Conservation (phyloP, 495 filamentous ascomycete species). For the Aspergillus affinis region DNA sequence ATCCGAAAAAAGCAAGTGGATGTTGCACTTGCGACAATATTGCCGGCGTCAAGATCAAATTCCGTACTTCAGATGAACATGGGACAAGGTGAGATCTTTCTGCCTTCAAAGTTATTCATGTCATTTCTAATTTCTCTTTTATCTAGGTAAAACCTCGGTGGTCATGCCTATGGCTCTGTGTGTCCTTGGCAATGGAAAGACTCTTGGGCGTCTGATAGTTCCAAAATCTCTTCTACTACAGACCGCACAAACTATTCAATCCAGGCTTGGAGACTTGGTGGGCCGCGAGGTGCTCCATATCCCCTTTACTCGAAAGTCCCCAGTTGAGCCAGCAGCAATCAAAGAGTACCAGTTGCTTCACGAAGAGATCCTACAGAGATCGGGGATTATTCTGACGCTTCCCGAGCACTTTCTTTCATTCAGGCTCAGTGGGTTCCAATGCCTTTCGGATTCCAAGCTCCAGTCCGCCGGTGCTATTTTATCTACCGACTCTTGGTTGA, state of each 20-base stretch:
- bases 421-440: slow-evolving; percentile 62
- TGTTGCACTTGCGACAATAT: slow-evolving; percentile 58
- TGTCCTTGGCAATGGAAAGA: not conserved
- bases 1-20: slow-evolving; percentile 60
- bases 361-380: slow-evolving; percentile 37
- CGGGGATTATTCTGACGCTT: slow-evolving; percentile 58
- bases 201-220: not conserved
- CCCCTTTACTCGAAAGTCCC: slow-evolving; percentile 57
- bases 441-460: slow-evolving; percentile 22
- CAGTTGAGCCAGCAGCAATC: slow-evolving; percentile 6
- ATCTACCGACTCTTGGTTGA: slow-evolving; percentile 43
- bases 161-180: not conserved
- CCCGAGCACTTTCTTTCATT: slow-evolving; percentile 73
- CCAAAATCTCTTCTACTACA: slow-evolving; percentile 52
- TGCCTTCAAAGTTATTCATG: not conserved
- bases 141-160: not conserved
- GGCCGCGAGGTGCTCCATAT: slow-evolving; percentile 56
- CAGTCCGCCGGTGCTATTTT: slow-evolving; percentile 1
- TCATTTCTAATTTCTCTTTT: not conserved
- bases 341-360: slow-evolving; percentile 31
- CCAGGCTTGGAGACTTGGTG: slow-evolving; percentile 58
- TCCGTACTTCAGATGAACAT: slow-evolving; percentile 70
- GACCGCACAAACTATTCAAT: slow-evolving; percentile 58
- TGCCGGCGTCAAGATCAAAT: slow-evolving; percentile 44
- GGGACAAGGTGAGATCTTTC: slow-evolving; percentile 65